phyloP scores from a whole-genome alignment of 1,139 yeast genomes.

The Diutina pseudorugosa region DNA sequence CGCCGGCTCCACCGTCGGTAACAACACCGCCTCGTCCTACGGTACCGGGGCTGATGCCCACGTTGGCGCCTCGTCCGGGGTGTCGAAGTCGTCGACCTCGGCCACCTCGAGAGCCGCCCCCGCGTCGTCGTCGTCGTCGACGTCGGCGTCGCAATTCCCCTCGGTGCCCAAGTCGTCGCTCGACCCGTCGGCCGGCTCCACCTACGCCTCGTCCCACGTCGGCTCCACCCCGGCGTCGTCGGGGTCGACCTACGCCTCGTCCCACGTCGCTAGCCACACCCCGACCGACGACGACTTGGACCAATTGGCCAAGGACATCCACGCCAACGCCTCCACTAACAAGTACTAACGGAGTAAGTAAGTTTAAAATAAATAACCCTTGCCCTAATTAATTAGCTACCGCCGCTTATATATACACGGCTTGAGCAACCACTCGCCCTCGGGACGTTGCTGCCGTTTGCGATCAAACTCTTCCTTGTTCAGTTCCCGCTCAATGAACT shows the following conservation, averaged over 20 bases:
- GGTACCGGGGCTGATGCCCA: constrained; percentile 15
- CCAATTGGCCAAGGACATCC: constrained; percentile 3
- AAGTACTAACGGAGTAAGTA: not conserved
- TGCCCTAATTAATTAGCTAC: constrained; percentile 15
- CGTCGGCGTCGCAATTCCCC: constrained; percentile 37
- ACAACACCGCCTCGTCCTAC: constrained; percentile 21
- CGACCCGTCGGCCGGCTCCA: not conserved
- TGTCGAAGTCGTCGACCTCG: constrained; percentile 10
- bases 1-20: constrained; percentile 58
- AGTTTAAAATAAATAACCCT: not conserved
- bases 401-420: constrained; percentile 95
- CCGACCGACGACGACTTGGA: constrained; percentile 2
- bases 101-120: constrained; percentile 9
- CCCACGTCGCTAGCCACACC: not conserved
- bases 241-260: not conserved
- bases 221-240: not conserved
- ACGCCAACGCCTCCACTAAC: constrained; percentile 2
- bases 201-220: not conserved
- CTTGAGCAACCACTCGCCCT: constrained; percentile 81
- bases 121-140: not conserved
- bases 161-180: constrained; percentile 19
- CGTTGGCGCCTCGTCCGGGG: constrained; percentile 7
- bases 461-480: constrained; percentile 45
- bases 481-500: constrained; percentile 60
- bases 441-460: constrained; percentile 48